These are phyloP conservation scores for Mortierella sp. DNA, from an alignment of 371 early-diverging fungal species.

Conservation along the genomic window DNA sequence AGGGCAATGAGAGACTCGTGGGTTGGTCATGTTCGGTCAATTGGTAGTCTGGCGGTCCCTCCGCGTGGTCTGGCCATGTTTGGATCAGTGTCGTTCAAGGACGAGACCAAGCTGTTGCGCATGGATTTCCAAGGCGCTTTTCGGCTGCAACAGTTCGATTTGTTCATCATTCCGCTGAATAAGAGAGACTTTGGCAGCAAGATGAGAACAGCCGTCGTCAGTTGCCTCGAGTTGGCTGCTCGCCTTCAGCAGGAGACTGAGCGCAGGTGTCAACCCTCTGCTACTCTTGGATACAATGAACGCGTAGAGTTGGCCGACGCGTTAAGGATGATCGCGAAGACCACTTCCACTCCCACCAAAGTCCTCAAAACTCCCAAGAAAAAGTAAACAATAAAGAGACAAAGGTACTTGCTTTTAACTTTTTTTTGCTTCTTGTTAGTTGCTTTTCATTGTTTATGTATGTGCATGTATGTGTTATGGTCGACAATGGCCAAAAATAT, in stretches of 20 bases:
- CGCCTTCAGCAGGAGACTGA: conserved; percentile 14
- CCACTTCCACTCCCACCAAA: neutral
- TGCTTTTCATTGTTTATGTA: too few relatives aligned
- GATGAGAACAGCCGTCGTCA: conserved; percentile 18
- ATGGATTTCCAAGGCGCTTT: conserved; percentile 27
- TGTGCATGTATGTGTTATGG: too few relatives aligned
- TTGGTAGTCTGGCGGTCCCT: conserved; percentile 6
- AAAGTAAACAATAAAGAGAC: neutral
- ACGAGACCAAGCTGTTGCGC: conserved; percentile 24
- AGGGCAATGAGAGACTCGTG: conserved; percentile 21
- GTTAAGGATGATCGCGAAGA: neutral
- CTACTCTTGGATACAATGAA: conserved; percentile 15
- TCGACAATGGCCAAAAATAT: too few relatives aligned
- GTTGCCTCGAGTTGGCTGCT: conserved; percentile 25
- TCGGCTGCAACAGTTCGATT: conserved; percentile 20
- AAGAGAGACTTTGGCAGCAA: conserved; percentile 30
- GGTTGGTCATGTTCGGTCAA: conserved; percentile 21
- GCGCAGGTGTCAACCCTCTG: neutral
- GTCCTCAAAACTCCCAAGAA: neutral
- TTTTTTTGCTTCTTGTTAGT: too few relatives aligned
- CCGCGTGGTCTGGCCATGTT: conserved; percentile 25
- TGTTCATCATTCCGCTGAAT: conserved; percentile 20
- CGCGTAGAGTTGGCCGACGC: neutral
- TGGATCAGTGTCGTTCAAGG: conserved; percentile 29
- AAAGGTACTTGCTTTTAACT: too few relatives aligned